Conservation (phyloP, 176 grass and related monocot genomes). For the Triticum timopheevii region DNA sequence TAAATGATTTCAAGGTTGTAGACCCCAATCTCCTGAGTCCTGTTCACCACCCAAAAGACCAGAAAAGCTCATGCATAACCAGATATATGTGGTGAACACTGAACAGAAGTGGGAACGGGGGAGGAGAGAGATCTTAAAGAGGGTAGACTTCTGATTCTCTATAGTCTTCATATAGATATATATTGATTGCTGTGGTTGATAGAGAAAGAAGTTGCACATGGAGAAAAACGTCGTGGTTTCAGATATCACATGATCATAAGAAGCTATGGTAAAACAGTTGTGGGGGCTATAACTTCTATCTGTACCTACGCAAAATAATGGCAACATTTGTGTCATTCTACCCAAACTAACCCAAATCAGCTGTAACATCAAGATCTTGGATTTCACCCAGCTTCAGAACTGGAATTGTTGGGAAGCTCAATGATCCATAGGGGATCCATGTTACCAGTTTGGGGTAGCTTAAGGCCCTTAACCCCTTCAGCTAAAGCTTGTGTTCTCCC, state of each 20-base stretch:
- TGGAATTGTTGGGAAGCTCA: background rate
- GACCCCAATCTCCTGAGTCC: background rate
- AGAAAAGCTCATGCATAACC: background rate
- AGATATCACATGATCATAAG: background rate
- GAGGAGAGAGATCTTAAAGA: background rate
- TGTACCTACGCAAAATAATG: slow-evolving; percentile 2
- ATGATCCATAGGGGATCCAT: background rate
- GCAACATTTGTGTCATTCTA: background rate
- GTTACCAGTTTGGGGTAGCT: background rate
- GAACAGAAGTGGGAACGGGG: background rate
- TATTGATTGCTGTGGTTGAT: background rate
- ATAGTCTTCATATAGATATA: background rate
- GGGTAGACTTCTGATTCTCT: background rate
- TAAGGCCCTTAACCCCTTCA: background rate
- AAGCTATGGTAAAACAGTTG: background rate
- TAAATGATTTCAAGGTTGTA: background rate
- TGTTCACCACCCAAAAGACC: background rate
- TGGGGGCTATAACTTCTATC: background rate
- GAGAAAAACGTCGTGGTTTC: background rate
- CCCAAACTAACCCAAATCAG: background rate
- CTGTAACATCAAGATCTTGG: background rate
- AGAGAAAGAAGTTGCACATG: background rate
- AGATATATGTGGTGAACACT: background rate
- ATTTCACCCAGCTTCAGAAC: background rate
- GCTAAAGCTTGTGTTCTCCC: background rate